These are phyloP conservation scores for Diplocarpon mali DNA, from an alignment of 2,329 filamentous ascomycete genomes.

Conservation along the genomic window DNA sequence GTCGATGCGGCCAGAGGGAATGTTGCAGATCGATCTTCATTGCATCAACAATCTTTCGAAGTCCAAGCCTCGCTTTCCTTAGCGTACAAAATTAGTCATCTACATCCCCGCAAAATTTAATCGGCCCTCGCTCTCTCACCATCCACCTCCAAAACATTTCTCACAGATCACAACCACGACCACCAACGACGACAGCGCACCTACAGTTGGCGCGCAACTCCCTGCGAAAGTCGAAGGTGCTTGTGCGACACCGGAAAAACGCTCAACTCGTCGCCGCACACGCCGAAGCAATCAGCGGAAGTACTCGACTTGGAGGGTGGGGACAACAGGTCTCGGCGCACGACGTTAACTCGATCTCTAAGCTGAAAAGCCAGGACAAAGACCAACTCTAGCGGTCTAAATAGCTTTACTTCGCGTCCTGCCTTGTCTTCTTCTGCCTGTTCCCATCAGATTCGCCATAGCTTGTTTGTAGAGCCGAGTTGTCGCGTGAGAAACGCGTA, in stretches of 20 bases:
- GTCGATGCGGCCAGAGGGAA: too few relatives aligned
- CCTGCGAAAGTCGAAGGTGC: neutral
- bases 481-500: slow-evolving; percentile 27
- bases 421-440: slow-evolving; percentile 14
- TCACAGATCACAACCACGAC: slow-evolving; percentile 1
- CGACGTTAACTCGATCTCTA: slow-evolving; percentile 3
- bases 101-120: slow-evolving; percentile 5
- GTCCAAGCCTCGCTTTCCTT: neutral
- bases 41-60: slow-evolving; percentile 6
- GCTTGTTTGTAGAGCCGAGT: slow-evolving; percentile 26
- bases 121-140: slow-evolving; percentile 2
- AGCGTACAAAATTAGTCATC: neutral
- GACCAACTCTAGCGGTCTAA: slow-evolving; percentile 8
- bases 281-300: neutral
- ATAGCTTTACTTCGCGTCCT: slow-evolving; percentile 16
- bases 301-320: slow-evolving; percentile 6
- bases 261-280: neutral
- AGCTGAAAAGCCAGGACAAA: neutral
- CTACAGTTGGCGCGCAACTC: neutral
- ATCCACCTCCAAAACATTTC: slow-evolving; percentile 1
- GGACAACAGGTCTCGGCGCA: neutral
- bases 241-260: slow-evolving; percentile 3
- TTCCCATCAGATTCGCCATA: slow-evolving; percentile 13
- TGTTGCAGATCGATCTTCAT: too few relatives aligned
- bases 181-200: neutral